A percentile compares a stretch with the other conserved stretches of the same genome.
These are phyloP conservation scores for Rhodotorula toruloides DNA, from an alignment of 768 basidiomycete species.

Conservation along the genomic window DNA sequence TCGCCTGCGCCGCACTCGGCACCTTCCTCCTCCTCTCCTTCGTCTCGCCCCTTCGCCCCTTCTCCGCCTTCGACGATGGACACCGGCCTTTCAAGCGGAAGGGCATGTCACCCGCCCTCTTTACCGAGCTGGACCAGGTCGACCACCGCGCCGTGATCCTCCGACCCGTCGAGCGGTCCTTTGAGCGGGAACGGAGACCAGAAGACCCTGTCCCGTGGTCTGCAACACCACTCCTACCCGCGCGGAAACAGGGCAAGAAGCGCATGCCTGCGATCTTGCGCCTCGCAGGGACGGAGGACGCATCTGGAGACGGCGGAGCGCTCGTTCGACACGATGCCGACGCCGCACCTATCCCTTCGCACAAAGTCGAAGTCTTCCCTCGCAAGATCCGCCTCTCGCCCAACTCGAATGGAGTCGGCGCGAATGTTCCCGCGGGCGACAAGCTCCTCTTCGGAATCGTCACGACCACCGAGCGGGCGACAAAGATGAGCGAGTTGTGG, in stretches of 20 bases:
- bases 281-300: neutral
- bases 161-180: slow-evolving; percentile 16
- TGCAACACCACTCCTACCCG: slow-evolving; percentile 3
- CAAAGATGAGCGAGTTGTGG: slow-evolving; percentile 35
- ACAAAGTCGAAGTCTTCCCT: slow-evolving; percentile 18
- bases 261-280: neutral
- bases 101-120: slow-evolving; percentile 18
- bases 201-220: slow-evolving; percentile 24
- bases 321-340: neutral
- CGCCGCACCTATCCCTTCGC: slow-evolving; percentile 15
- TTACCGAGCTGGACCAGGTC: slow-evolving; percentile 8
- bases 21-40: slow-evolving; percentile 17
- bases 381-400: slow-evolving; percentile 9
- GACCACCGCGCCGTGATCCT: slow-evolving; percentile 18
- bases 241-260: neutral
- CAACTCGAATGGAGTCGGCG: neutral
- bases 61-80: neutral
- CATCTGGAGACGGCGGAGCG: neutral
- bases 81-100: neutral
- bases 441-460: slow-evolving; percentile 31
- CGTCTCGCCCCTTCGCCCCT: neutral
- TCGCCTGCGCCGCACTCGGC: slow-evolving; percentile 2
- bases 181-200: neutral
- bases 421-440: slow-evolving; percentile 1
- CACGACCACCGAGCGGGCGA: slow-evolving; percentile 30